A percentile compares a stretch with the other conserved stretches of the same genome.
Evolutionary conservation across 768 basidiomycete species (phyloP).

Genomic region (Leccinum olivaceopallidum): DNA sequence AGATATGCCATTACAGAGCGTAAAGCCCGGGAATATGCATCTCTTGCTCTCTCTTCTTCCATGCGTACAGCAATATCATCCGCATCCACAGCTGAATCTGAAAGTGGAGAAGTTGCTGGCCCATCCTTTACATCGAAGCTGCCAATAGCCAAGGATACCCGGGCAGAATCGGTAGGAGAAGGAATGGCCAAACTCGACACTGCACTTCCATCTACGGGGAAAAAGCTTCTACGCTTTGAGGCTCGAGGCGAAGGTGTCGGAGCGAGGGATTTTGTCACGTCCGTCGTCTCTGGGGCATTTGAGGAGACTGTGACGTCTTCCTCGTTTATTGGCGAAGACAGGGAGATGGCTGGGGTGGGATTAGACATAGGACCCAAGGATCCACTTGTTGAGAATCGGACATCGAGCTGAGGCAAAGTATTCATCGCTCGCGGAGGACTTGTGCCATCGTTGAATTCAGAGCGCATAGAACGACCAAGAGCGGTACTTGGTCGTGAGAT

Average conservation of each 20-base stretch:
- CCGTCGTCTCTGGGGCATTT: slow-evolving; percentile 6
- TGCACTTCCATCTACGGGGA: slow-evolving; percentile 76
- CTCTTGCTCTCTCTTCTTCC: slow-evolving; percentile 71
- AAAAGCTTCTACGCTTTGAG: slow-evolving; percentile 82
- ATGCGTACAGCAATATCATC: slow-evolving; percentile 47
- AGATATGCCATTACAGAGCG: slow-evolving; percentile 95
- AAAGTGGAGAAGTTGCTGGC: slow-evolving; percentile 30
- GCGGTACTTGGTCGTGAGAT: slow-evolving; percentile 39
- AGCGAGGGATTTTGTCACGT: slow-evolving; percentile 37
- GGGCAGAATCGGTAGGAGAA: slow-evolving; percentile 61
- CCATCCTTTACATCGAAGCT: slow-evolving; percentile 36
- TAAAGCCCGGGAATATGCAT: slow-evolving; percentile 77
- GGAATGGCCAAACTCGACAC: slow-evolving; percentile 61
- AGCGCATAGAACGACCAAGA: slow-evolving; percentile 21
- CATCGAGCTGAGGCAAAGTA: slow-evolving; percentile 61
- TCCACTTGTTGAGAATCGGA: slow-evolving; percentile 73
- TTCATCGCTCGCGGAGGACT: slow-evolving; percentile 34
- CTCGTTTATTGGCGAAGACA: slow-evolving; percentile 25
- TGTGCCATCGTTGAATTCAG: slow-evolving; percentile 19
- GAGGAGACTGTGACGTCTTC: slow-evolving; percentile 17
- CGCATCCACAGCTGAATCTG: slow-evolving; percentile 49
- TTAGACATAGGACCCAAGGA: slow-evolving; percentile 51
- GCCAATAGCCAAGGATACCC: slow-evolving; percentile 46
- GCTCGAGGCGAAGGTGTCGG: slow-evolving; percentile 48
- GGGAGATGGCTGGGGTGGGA: slow-evolving; percentile 33